A percentile compares a stretch with the other conserved stretches of the same genome.
These are phyloP conservation scores for Tulasnella sp. DNA, from an alignment of 768 basidiomycete genomes.

Conservation along the genomic window DNA sequence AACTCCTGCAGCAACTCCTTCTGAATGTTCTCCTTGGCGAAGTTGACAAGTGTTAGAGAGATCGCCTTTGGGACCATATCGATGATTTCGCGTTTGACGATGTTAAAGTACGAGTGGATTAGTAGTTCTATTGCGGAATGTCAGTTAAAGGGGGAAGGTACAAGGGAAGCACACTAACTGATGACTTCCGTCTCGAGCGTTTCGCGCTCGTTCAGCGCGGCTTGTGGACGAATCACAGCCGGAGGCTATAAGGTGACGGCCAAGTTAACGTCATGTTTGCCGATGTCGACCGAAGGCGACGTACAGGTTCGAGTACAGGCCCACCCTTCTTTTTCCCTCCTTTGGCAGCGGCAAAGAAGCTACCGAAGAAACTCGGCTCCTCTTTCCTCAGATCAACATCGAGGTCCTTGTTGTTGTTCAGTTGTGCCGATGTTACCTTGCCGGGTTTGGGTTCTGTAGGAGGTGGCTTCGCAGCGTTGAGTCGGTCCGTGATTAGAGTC, in stretches of 20 bases:
- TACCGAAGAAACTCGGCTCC: slow-evolving; percentile 85
- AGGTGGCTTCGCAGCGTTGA: slow-evolving; percentile 67
- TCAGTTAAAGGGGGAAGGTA: not conserved
- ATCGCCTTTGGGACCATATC: slow-evolving; percentile 99
- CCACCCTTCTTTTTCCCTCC: slow-evolving; percentile 49
- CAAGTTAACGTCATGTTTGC: not conserved
- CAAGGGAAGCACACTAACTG: slow-evolving; percentile 46
- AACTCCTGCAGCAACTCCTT: slow-evolving; percentile 87
- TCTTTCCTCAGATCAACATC: slow-evolving; percentile 85
- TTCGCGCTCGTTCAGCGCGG: slow-evolving; percentile 85
- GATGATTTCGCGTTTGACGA: slow-evolving; percentile 98
- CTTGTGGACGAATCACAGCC: slow-evolving; percentile 74
- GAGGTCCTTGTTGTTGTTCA: slow-evolving; percentile 91
- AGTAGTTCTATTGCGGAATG: slow-evolving; percentile 54
- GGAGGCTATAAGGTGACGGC: slow-evolving; percentile 47
- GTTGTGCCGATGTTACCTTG: slow-evolving; percentile 44
- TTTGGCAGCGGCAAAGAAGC: slow-evolving; percentile 70
- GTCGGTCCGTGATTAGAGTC: slow-evolving; percentile 67
- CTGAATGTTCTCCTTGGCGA: slow-evolving; percentile 90
- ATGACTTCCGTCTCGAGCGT: slow-evolving; percentile 99
- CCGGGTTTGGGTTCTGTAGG: slow-evolving; percentile 57
- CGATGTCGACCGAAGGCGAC: slow-evolving; percentile 15
- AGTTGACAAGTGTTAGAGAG: slow-evolving; percentile 77
- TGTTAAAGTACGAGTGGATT: slow-evolving; percentile 94
- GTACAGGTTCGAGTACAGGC: slow-evolving; percentile 45